Evolutionary conservation across 2,329 filamentous ascomycete genomes (phyloP), one percentile per base, ranked within the genome.

Genomic region (Pyricularia pennisetigena): DNA sequence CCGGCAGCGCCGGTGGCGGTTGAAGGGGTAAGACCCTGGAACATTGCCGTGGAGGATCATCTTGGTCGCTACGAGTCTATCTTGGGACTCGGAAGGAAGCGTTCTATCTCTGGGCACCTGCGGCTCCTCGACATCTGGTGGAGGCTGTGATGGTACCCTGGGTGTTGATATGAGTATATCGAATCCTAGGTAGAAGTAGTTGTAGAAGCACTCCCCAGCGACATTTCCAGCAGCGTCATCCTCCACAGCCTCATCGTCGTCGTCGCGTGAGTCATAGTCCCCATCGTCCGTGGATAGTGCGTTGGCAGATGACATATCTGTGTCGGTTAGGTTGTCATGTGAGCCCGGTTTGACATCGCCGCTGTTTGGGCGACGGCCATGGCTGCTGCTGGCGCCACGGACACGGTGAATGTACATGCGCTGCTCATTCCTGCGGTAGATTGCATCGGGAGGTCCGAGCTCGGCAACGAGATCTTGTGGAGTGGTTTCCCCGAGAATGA

Each of bases 171-270:
- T 86, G 5, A 98, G 84, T 10, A 97, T 86, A 77, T 99, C 95
- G 75, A 99, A 96, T 1, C 95, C 95, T 70, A 97, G 89, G 72
- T 94, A 90, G 76, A 97, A 99, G 77, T 99, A 99, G 77, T 98
- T 98, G 79, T 95, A 97, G 76, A 98, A 99, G 71, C 90, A 93
- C 75, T 96, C 92, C 4, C 88, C 85, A 1, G 88, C 86, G 3
- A 88, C 72, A 76, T 83, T 80, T 71, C 82, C 81, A 1, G 81
- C 80, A 3, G 81, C 75, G 32, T 86, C 85, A 32, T 88, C 88
- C 62, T 87, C 85, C 20, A 87, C 76, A 3, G 81, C 84, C 69
- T 85, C 85, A 29, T 91, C 90, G 1, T 88, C 87, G 68, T 88
- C 87, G 74, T 93, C 90, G 0, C 26, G 57, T 26, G 57, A 29